Evolutionary conservation across 2,329 filamentous ascomycete genomes (phyloP).

Genomic region (Onygenales sp.): DNA sequence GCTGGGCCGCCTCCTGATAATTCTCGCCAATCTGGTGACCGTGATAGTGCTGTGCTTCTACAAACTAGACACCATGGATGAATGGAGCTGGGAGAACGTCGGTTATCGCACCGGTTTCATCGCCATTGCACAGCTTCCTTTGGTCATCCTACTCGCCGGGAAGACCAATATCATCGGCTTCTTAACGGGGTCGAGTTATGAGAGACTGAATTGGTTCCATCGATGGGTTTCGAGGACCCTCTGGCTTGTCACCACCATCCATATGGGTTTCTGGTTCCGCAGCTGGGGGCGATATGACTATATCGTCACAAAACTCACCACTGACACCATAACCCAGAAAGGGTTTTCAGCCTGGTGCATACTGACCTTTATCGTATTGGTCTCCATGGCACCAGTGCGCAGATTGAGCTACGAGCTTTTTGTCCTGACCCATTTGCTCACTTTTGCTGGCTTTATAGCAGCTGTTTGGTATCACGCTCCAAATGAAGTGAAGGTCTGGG

Average conservation of each 20-base stretch:
- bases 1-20: constrained; percentile 27
- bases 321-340: constrained; percentile 39
- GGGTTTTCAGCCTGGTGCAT: constrained; percentile 46
- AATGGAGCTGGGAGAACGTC: constrained; percentile 46
- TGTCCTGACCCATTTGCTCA: constrained; percentile 45
- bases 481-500: constrained; percentile 31
- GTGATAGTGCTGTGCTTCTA: constrained; percentile 49
- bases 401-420: constrained; percentile 45
- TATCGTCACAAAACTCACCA: constrained; percentile 38
- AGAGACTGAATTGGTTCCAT: constrained; percentile 45
- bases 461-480: constrained; percentile 42
- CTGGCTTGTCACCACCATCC: constrained; percentile 45
- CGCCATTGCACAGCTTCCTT: constrained; percentile 43
- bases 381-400: constrained; percentile 42
- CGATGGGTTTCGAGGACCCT: constrained; percentile 43
- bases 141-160: constrained; percentile 47
- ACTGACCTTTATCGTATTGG: constrained; percentile 42
- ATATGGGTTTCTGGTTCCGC: constrained; percentile 46
- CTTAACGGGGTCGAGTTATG: constrained; percentile 39
- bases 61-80: constrained; percentile 40
- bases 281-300: constrained; percentile 45
- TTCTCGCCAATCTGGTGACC: constrained; percentile 38
- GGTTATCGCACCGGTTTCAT: constrained; percentile 48
- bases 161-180: constrained; percentile 46
- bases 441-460: constrained; percentile 40